A percentile compares a stretch with the other conserved stretches of the same genome.
phyloP scores from a whole-genome alignment of 1,139 yeast genomes.

The Yamadazyma epiphylla region DNA sequence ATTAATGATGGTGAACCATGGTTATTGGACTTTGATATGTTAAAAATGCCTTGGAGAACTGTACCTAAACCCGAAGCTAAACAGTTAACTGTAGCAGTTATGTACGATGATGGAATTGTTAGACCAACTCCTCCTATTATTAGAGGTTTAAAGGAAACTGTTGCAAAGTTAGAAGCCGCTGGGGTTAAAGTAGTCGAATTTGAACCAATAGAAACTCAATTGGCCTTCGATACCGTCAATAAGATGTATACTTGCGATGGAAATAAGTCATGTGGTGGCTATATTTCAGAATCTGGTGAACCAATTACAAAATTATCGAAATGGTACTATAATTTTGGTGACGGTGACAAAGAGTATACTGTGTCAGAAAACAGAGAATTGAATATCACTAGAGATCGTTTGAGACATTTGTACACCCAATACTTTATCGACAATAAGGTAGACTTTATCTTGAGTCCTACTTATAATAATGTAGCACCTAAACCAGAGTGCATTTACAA shows the following conservation, averaged over 20 bases:
- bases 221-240: slow-evolving; percentile 50
- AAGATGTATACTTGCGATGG: slow-evolving; percentile 57
- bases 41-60: slow-evolving; percentile 62
- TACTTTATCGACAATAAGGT: slow-evolving; percentile 51
- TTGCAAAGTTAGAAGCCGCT: slow-evolving; percentile 22
- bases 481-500: slow-evolving; percentile 59
- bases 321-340: slow-evolving; percentile 56
- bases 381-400: slow-evolving; percentile 45
- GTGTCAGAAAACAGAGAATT: slow-evolving; percentile 44
- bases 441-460: slow-evolving; percentile 67
- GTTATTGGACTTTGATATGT: slow-evolving; percentile 51
- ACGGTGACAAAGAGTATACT: slow-evolving; percentile 43
- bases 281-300: slow-evolving; percentile 57
- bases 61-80: slow-evolving; percentile 41
- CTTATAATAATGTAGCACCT: slow-evolving; percentile 70
- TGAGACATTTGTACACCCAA: slow-evolving; percentile 53
- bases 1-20: slow-evolving; percentile 66
- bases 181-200: slow-evolving; percentile 36
- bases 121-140: slow-evolving; percentile 54
- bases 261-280: slow-evolving; percentile 44
- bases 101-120: slow-evolving; percentile 37
- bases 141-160: slow-evolving; percentile 26
- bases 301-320: slow-evolving; percentile 58
- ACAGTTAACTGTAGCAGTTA: slow-evolving; percentile 32
- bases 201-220: slow-evolving; percentile 48